phyloP scores from a whole-genome alignment of 2,329 filamentous ascomycete genomes.

The Fusarium brevicatenulatum region DNA sequence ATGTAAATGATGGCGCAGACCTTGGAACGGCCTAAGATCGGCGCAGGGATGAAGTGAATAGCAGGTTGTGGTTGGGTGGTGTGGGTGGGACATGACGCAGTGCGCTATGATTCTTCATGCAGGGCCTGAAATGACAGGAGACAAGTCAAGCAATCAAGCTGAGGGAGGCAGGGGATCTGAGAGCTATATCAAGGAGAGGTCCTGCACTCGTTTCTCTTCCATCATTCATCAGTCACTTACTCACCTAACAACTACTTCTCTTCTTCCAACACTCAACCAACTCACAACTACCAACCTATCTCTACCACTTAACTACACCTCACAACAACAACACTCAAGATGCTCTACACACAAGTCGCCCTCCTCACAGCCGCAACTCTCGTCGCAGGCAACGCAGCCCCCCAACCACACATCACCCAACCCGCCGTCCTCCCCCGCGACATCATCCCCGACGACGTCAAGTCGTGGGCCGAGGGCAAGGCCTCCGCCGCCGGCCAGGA shows the following conservation, averaged over 20 bases:
- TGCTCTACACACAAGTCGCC: conserved; percentile 41
- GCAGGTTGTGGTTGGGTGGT: background rate
- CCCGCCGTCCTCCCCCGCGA: conserved; percentile 29
- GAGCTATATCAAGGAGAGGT: conserved; percentile 26
- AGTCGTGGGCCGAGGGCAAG: conserved; percentile 25
- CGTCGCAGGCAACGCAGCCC: conserved; percentile 25
- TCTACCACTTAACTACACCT: background rate
- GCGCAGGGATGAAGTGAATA: background rate
- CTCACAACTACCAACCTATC: background rate
- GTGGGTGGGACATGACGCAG: conserved; percentile 18
- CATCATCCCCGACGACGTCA: conserved; percentile 28
- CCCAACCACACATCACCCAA: conserved; percentile 22
- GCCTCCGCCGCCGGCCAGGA: conserved; percentile 8
- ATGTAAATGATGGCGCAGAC: conserved; percentile 30
- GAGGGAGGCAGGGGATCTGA: conserved; percentile 2
- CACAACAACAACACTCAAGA: conserved; percentile 11
- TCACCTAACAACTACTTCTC: background rate
- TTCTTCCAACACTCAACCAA: background rate
- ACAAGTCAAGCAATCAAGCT: conserved; percentile 4
- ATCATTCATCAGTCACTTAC: background rate
- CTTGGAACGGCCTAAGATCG: conserved; percentile 10
- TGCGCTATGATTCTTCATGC: conserved; percentile 7
- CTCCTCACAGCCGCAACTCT: conserved; percentile 37
- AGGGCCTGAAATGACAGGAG: conserved; percentile 14
- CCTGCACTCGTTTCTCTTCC: background rate